Percentiles rank a stretch among this genome's conserved stretches.
Evolutionary conservation across 2,329 filamentous ascomycete genomes (phyloP).

Genomic region (Acarospora socialis): DNA sequence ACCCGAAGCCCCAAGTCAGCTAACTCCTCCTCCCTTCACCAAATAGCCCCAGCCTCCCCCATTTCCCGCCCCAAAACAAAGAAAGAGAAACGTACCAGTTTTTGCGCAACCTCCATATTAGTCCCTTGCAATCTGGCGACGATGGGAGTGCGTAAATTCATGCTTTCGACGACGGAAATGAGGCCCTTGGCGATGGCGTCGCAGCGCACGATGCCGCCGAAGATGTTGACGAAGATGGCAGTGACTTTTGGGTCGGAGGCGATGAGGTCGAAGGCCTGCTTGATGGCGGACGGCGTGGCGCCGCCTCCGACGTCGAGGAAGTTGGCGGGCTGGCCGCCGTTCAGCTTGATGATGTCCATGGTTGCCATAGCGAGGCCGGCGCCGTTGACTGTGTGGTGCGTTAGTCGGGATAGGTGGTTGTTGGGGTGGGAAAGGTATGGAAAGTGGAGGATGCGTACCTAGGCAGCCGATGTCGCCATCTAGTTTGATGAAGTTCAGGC

Average conservation of each 20-base stretch:
- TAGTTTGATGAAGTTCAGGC: slow-evolving; percentile 99
- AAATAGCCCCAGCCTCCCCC: no score
- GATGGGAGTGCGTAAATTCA: slow-evolving; percentile 94
- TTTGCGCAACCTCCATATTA: slow-evolving; percentile 90
- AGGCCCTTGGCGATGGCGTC: slow-evolving; percentile 94
- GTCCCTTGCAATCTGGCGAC: slow-evolving; percentile 95
- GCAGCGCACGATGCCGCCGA: slow-evolving; percentile 95
- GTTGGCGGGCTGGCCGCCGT: slow-evolving; percentile 90
- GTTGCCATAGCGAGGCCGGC: slow-evolving; percentile 99
- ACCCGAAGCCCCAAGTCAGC: slow-evolving; percentile 1
- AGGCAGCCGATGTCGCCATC: slow-evolving; percentile 98
- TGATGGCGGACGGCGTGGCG: slow-evolving; percentile 91
- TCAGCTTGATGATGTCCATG: slow-evolving; percentile 99
- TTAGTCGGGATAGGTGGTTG: slow-evolving; percentile 3
- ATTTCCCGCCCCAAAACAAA: slow-evolving; percentile 1
- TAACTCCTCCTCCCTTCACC: no score
- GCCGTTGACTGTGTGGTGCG: slow-evolving; percentile 66
- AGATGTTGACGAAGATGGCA: slow-evolving; percentile 99
- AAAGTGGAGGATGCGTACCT: slow-evolving; percentile 19
- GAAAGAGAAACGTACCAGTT: slow-evolving; percentile 41
- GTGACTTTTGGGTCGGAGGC: slow-evolving; percentile 96
- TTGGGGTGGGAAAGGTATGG: slow-evolving; percentile 2
- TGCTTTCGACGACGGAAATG: slow-evolving; percentile 83
- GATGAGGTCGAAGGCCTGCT: slow-evolving; percentile 96
- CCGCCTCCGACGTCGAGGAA: slow-evolving; percentile 98